A percentile compares a stretch with the other conserved stretches of the same genome.
Conservation (phyloP, 495 filamentous ascomycete species). For the Annulohypoxylon maeteangense region DNA sequence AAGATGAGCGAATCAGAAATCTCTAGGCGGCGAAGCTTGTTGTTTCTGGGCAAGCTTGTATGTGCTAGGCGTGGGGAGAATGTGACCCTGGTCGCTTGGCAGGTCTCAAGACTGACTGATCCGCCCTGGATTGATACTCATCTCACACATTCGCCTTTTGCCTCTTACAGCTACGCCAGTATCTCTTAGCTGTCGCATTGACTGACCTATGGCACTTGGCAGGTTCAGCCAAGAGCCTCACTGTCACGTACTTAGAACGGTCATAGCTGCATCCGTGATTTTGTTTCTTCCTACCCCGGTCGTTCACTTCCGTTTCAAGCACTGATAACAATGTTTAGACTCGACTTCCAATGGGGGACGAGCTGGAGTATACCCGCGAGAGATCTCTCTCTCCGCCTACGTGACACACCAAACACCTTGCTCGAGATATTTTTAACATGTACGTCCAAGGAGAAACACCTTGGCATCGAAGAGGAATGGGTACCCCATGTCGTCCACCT, state of each 20-base stretch:
- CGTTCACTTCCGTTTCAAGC: slow-evolving; percentile 47
- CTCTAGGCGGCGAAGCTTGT: slow-evolving; percentile 32
- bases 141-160: slow-evolving; percentile 40
- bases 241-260: slow-evolving; percentile 38
- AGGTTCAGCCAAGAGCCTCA: slow-evolving; percentile 46
- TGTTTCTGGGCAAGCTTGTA: slow-evolving; percentile 9
- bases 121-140: slow-evolving; percentile 42
- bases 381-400: slow-evolving; percentile 27
- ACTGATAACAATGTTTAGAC: slow-evolving; percentile 29
- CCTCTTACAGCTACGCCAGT: slow-evolving; percentile 19
- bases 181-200: slow-evolving; percentile 35
- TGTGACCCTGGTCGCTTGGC: slow-evolving; percentile 46
- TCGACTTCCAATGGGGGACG: slow-evolving; percentile 41
- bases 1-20: slow-evolving; percentile 20
- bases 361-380: slow-evolving; percentile 3
- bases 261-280: slow-evolving; percentile 15
- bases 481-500: slow-evolving; percentile 27
- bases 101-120: slow-evolving; percentile 54
- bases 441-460: slow-evolving; percentile 33
- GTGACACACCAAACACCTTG: slow-evolving; percentile 37
- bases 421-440: slow-evolving; percentile 45
- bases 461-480: slow-evolving; percentile 40
- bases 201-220: slow-evolving; percentile 46
- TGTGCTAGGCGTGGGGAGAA: slow-evolving; percentile 28
- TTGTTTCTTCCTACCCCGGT: slow-evolving; percentile 32